These are phyloP conservation scores for Sarocladium oryzae DNA, from an alignment of 2,329 filamentous ascomycete genomes.

Conservation along the genomic window DNA sequence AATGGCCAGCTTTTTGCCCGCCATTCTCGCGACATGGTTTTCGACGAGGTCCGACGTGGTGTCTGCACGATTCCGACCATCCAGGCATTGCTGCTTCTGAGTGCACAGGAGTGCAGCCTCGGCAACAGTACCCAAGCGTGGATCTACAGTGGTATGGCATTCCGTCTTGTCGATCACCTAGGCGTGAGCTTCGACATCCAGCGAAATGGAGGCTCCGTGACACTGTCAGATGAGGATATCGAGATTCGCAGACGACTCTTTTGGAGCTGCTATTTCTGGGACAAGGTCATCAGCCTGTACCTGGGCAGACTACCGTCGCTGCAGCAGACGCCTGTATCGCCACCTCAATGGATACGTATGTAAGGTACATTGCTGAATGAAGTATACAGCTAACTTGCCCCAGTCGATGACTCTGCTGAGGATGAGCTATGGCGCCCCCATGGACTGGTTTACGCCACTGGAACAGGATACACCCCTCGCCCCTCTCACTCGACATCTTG, in stretches of 20 bases:
- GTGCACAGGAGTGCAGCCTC: conserved; percentile 52
- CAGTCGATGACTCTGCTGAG: conserved; percentile 54
- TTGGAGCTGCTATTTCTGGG: conserved; percentile 61
- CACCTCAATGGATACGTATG: conserved; percentile 48
- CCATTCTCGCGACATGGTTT: conserved; percentile 45
- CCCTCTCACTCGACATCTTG: conserved; percentile 53
- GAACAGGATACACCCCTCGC: conserved; percentile 39
- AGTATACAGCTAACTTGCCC: not conserved
- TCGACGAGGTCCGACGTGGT: conserved; percentile 44
- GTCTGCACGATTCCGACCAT: conserved; percentile 50
- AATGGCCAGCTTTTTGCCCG: conserved; percentile 47
- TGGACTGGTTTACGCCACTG: conserved; percentile 29
- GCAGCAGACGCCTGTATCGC: conserved; percentile 48
- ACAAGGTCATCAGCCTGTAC: conserved; percentile 55
- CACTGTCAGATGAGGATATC: conserved; percentile 50
- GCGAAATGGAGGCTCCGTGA: conserved; percentile 43
- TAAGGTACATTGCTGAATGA: not conserved
- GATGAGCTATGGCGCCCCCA: conserved; percentile 52
- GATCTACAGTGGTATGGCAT: conserved; percentile 46
- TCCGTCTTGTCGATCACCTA: conserved; percentile 42
- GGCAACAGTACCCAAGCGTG: conserved; percentile 52
- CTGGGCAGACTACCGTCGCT: conserved; percentile 50
- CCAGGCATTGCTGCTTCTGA: conserved; percentile 53
- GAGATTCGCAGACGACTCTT: conserved; percentile 55
- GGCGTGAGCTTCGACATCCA: conserved; percentile 48